phyloP scores from a whole-genome alignment of 352 stramenopile species.

The Phytophthora sojae region DNA sequence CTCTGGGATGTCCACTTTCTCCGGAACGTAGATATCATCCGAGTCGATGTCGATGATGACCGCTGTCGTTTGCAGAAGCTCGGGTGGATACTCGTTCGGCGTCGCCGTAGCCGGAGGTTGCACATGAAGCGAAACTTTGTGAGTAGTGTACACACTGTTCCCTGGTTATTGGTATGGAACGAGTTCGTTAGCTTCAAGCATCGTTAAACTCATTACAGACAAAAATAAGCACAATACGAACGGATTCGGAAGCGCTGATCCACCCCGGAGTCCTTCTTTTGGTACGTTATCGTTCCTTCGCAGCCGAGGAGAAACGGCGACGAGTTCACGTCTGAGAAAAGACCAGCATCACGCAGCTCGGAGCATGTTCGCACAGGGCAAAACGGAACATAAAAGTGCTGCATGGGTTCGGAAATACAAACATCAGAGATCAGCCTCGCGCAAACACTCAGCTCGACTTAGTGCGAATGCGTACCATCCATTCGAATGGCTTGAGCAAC shows the following conservation, averaged over 20 bases:
- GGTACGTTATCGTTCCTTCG: constrained; percentile 53
- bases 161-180: constrained; percentile 35
- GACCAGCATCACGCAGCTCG: constrained; percentile 38
- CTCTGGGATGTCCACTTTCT: constrained; percentile 70
- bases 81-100: constrained; percentile 41
- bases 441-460: too few species aligned
- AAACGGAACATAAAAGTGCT: constrained; percentile 68
- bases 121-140: constrained; percentile 55
- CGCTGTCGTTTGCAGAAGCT: constrained; percentile 56
- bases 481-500: constrained; percentile 65
- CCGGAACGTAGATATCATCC: constrained; percentile 73
- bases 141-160: constrained; percentile 76
- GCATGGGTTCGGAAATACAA: background rate
- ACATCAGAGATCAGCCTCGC: background rate
- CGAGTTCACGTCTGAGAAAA: constrained; percentile 39
- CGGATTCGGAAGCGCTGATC: constrained; percentile 73
- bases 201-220: constrained; percentile 1
- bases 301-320: constrained; percentile 63
- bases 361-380: constrained; percentile 51
- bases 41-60: constrained; percentile 75
- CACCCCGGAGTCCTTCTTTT: constrained; percentile 53
- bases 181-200: background rate
- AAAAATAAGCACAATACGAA: constrained; percentile 28
- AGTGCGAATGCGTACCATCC: constrained; percentile 40
- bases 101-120: constrained; percentile 16